Percentiles rank a stretch among this genome's conserved stretches.
These are phyloP conservation scores for Heliocybe sulcata DNA, from an alignment of 1,284 basidiomycete genomes.

Conservation along the genomic window DNA sequence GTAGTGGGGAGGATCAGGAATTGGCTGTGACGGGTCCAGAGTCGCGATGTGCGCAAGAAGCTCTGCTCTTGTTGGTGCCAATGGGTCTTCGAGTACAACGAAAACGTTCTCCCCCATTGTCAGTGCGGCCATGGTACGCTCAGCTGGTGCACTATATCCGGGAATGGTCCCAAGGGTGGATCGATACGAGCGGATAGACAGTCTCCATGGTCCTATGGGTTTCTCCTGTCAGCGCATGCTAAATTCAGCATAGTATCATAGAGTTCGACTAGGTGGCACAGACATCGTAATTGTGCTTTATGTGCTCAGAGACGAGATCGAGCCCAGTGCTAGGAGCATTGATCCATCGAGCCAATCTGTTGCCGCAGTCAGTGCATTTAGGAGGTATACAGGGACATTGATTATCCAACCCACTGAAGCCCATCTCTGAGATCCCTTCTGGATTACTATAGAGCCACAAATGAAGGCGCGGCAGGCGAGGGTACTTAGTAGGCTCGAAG, in stretches of 20 bases:
- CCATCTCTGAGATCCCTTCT: conserved; percentile 26
- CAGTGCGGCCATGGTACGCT: conserved; percentile 63
- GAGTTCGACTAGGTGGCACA: conserved; percentile 14
- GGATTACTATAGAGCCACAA: no score
- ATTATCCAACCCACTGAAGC: conserved; percentile 50
- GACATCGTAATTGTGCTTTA: conserved; percentile 63
- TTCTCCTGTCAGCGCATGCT: conserved; percentile 34
- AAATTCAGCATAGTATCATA: conserved; percentile 1
- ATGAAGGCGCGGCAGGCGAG: no score
- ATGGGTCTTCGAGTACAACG: conserved; percentile 66
- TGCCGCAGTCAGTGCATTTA: not conserved
- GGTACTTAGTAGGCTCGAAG: no score
- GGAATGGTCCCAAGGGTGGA: conserved; percentile 52
- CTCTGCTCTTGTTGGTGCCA: conserved; percentile 58
- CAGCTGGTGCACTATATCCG: conserved; percentile 41
- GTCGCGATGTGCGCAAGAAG: conserved; percentile 26
- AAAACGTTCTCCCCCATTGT: conserved; percentile 75
- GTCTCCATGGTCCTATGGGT: conserved; percentile 53
- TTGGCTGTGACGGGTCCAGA: not conserved
- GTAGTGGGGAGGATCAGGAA: conserved; percentile 53
- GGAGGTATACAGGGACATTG: conserved; percentile 1
- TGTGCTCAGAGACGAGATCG: conserved; percentile 60
- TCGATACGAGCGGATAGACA: conserved; percentile 65
- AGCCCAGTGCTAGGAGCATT: conserved; percentile 69
- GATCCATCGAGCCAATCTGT: conserved; percentile 68